A percentile compares a stretch with the other conserved stretches of the same genome.
Evolutionary conservation across 164 flowering plant genomes (phyloP).

Genomic region (Nymphaea colorata): DNA sequence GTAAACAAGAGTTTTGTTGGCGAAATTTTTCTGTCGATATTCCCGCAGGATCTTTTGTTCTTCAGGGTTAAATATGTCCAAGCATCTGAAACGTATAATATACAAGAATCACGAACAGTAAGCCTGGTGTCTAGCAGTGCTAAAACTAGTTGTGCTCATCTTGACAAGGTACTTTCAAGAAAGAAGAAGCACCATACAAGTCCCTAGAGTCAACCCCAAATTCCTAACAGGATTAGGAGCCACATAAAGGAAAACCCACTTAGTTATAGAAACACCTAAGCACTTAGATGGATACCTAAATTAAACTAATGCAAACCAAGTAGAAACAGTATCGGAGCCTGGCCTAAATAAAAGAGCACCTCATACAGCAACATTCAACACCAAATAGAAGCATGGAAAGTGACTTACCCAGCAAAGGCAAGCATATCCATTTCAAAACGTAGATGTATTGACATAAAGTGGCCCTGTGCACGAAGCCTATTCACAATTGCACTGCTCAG

Average conservation of each 20-base stretch:
- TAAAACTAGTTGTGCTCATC: too few relatives aligned
- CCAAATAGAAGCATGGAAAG: conserved; percentile 1
- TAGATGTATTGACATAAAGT: conserved; percentile 97
- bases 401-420: conserved; percentile 93
- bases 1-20: conserved; percentile 53
- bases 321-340: too few relatives aligned
- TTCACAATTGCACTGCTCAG: conserved; percentile 66
- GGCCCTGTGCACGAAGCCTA: conserved; percentile 82
- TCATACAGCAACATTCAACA: not conserved
- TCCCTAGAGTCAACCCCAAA: too few relatives aligned
- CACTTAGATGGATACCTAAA: too few relatives aligned
- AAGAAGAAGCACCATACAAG: too few relatives aligned
- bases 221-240: too few relatives aligned
- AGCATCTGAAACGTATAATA: conserved; percentile 44
- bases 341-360: not conserved
- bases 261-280: too few relatives aligned
- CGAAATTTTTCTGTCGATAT: conserved; percentile 79
- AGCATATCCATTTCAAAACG: conserved; percentile 99
- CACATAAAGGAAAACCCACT: too few relatives aligned
- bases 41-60: conserved; percentile 61
- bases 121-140: too few relatives aligned
- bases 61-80: conserved; percentile 69
- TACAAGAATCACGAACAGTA: too few relatives aligned
- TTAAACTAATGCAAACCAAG: too few relatives aligned
- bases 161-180: too few relatives aligned